Evolutionary conservation across 1,284 basidiomycete species (phyloP), one percentile per base, ranked within the genome.

Genomic region (Malassezia yamatoensis): DNA sequence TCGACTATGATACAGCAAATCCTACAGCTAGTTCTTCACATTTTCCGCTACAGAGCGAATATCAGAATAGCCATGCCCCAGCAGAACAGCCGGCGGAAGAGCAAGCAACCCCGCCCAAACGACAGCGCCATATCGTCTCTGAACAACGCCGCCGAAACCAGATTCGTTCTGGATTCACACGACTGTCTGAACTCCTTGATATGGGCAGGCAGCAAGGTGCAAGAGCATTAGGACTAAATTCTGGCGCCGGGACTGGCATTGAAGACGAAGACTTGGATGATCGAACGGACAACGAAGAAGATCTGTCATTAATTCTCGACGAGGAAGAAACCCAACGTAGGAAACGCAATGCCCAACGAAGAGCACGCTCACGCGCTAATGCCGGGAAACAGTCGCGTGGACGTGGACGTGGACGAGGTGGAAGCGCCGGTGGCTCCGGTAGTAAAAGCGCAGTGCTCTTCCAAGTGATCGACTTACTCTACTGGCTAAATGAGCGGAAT

Each of bases 231-330:
- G 72, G 72, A 24, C 61, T 74, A 0, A 65, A 65, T 33, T 59
- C 65, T 1, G 72, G 70, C 16, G 68, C 68, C 2, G 72, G 72
- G 15, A 74, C 68, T 0, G 70, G 72, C 38, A 66, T 73, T 2
- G 72, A 74, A 53, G 72, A 74, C 34, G 71, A 73, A 49, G 67
- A 68, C 10, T 49, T 72, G 12, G 69, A 71, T 36, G 70, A 73
- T 44, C 63, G 69, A 11, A 66, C 63, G 15, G 66, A 70, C 35
- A 53, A 66, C 5, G 68, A 70, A 24, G 64, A 67, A 38, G 66
- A 62, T 7, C 62, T 57, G 8, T 36, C 46, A 18, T 49, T 57
- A 18, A 18, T 45, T 20, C 50, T 43, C 16, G 54, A 60, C 15
- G 54, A 60, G 16, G 63, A 61, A 35, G 59, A 53, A 40, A 34